Evolutionary conservation across 768 basidiomycete species (phyloP).

Genomic region (Leccinum boreale): DNA sequence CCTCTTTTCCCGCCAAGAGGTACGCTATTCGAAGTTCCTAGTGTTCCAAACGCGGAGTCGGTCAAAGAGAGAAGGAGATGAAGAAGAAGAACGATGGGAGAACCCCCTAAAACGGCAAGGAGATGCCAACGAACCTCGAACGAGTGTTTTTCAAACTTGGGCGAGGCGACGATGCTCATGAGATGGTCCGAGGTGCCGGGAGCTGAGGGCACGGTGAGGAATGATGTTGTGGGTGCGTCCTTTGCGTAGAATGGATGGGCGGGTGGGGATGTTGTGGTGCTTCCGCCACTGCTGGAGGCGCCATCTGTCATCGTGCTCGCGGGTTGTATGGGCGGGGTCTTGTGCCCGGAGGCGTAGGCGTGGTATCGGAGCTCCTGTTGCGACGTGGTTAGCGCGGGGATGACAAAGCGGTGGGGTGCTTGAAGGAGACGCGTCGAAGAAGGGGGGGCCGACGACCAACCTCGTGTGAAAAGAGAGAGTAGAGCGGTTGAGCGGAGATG

Average conservation of each 20-base stretch:
- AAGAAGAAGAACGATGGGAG: background rate
- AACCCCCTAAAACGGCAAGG: slow-evolving; percentile 35
- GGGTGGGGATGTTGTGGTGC: background rate
- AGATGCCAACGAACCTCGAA: slow-evolving; percentile 41
- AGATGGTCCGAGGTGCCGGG: slow-evolving; percentile 29
- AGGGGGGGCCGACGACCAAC: slow-evolving; percentile 31
- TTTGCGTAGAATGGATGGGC: slow-evolving; percentile 22
- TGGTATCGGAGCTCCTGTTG: slow-evolving; percentile 42
- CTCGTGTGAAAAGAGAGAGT: slow-evolving; percentile 39
- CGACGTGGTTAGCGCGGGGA: slow-evolving; percentile 12
- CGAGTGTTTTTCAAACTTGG: slow-evolving; percentile 41
- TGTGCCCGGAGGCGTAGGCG: slow-evolving; percentile 41
- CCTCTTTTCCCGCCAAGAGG: slow-evolving; percentile 40
- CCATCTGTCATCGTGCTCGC: background rate
- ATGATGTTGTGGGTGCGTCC: slow-evolving; percentile 25
- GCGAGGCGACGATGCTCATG: slow-evolving; percentile 36
- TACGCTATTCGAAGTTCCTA: slow-evolving; percentile 54
- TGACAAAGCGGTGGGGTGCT: background rate
- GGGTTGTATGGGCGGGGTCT: slow-evolving; percentile 9
- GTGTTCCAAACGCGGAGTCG: background rate
- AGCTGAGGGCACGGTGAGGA: slow-evolving; percentile 6
- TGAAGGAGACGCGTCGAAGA: background rate
- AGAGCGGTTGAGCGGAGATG: slow-evolving; percentile 38
- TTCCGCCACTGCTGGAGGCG: background rate
- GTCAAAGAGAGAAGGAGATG: background rate